phyloP scores from a whole-genome alignment of 257 asterid species.

The Nicotiana knightiana region DNA sequence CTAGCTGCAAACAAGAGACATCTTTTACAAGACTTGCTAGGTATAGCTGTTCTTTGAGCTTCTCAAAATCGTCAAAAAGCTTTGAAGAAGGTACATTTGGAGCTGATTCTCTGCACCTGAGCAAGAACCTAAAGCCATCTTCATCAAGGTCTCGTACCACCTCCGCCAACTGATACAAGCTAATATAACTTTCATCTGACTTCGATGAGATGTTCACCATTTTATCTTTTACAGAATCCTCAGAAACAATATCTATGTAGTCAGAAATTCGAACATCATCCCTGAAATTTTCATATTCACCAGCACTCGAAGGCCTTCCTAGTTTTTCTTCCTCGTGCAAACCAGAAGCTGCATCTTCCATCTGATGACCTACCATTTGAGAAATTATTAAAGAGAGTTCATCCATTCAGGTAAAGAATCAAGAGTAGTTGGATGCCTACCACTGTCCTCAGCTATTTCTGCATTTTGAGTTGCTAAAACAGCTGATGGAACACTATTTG shows the following conservation, averaged over 20 bases:
- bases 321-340: conserved; percentile 29
- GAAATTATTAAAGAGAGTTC: conserved; percentile 20
- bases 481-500: conserved; percentile 27
- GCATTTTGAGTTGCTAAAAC: conserved; percentile 19
- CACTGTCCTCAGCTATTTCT: conserved; percentile 29
- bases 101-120: conserved; percentile 40
- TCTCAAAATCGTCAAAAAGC: conserved; percentile 42
- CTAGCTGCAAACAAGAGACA: conserved; percentile 49
- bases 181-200: conserved; percentile 50
- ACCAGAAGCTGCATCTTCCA: conserved; percentile 23
- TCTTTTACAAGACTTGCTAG: conserved; percentile 62
- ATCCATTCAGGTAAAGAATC: conserved; percentile 30
- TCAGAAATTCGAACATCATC: conserved; percentile 30
- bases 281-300: conserved; percentile 24
- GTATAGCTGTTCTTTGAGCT: conserved; percentile 73
- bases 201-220: conserved; percentile 49
- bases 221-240: conserved; percentile 30
- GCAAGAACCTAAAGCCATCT: conserved; percentile 56
- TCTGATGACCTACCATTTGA: conserved; percentile 28
- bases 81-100: conserved; percentile 20
- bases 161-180: conserved; percentile 73
- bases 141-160: conserved; percentile 53
- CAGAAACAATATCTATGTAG: conserved; percentile 21
- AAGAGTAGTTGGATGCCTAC: conserved; percentile 18
- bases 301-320: conserved; percentile 21